Conservation (phyloP, 129 eudicot species). For the Saussurea involucrata region DNA sequence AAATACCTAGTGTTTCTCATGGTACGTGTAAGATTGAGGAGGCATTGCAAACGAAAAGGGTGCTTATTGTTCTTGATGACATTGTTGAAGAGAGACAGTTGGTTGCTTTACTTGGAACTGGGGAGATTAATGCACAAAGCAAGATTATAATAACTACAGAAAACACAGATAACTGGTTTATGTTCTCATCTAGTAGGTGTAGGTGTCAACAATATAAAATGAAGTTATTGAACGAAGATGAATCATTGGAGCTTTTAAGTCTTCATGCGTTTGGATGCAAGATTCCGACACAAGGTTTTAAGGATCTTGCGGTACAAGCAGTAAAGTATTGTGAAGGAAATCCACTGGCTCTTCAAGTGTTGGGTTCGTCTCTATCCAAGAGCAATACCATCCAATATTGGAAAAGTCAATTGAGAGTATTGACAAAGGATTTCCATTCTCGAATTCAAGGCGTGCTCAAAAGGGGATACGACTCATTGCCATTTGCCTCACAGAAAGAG, state of each 20-base stretch:
- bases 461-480: not conserved
- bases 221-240: not conserved
- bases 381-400: not conserved
- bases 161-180: not conserved
- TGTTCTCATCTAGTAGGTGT: not conserved
- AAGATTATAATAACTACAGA: constrained; percentile 17
- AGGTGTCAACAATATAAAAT: not conserved
- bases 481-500: not conserved
- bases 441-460: not conserved
- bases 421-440: not conserved
- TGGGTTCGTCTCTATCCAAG: constrained; percentile 3
- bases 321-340: constrained; percentile 15
- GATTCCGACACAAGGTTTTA: not conserved
- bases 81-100: not conserved
- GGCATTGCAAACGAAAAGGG: not conserved
- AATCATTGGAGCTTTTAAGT: constrained; percentile 6
- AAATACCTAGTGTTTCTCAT: not conserved
- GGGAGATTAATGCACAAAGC: not conserved
- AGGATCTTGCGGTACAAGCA: not conserved
- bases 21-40: not conserved
- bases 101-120: not conserved
- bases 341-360: constrained; percentile 16
- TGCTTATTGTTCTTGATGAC: constrained; percentile 7
- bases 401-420: not conserved
- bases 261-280: constrained; percentile 14